Percentiles rank a stretch among this genome's conserved stretches.
These are phyloP conservation scores for Cylindrotheca fusiformis DNA, from an alignment of 108 stramenopile genomes.

Conservation along the genomic window DNA sequence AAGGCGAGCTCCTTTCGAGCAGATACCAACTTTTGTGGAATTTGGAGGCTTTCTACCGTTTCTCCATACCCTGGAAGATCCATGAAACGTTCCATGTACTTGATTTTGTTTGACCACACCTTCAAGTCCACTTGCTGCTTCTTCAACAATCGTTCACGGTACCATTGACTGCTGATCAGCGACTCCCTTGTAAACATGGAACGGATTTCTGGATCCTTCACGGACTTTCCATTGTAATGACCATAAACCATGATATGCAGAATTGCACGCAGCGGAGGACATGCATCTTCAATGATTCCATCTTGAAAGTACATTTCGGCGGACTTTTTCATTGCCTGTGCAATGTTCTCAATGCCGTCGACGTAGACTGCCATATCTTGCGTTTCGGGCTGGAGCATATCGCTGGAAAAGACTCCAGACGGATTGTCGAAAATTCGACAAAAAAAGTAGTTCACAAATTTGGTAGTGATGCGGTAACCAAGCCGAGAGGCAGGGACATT, in stretches of 20 bases:
- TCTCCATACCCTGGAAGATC: constrained; percentile 43
- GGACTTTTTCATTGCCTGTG: constrained; percentile 44
- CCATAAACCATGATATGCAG: constrained; percentile 69
- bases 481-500: constrained; percentile 47
- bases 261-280: constrained; percentile 49
- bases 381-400: constrained; percentile 54
- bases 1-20: constrained; percentile 41
- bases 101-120: constrained; percentile 44
- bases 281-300: constrained; percentile 54
- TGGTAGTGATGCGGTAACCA: constrained; percentile 51
- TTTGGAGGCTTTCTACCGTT: constrained; percentile 39
- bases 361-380: constrained; percentile 50
- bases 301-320: constrained; percentile 56
- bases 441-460: constrained; percentile 51
- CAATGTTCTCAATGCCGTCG: constrained; percentile 57
- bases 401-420: constrained; percentile 49
- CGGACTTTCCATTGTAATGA: constrained; percentile 48
- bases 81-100: constrained; percentile 47
- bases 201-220: constrained; percentile 58
- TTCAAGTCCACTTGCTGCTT: constrained; percentile 48
- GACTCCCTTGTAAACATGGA: constrained; percentile 54
- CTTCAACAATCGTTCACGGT: constrained; percentile 42
- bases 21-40: constrained; percentile 33
- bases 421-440: constrained; percentile 60
- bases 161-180: constrained; percentile 57